Percentiles rank a stretch among this genome's conserved stretches.
phyloP scores from a whole-genome alignment of 169 alveolate genomes.

The Fabrea salina region DNA sequence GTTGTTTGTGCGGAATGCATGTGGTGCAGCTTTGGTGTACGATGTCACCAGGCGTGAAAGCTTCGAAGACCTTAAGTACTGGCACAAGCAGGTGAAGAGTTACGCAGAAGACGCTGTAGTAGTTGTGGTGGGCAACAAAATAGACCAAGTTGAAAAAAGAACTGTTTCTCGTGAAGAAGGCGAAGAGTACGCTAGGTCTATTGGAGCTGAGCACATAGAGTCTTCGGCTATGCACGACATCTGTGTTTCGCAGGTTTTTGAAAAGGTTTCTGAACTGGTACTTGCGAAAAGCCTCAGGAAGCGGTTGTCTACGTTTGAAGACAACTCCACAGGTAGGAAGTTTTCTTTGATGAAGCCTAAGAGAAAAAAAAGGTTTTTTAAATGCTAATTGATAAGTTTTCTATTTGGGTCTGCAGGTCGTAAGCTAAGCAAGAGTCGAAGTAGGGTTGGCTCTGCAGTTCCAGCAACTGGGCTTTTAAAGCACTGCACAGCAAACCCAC shows the following conservation, averaged over 20 bases:
- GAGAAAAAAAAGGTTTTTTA: no score
- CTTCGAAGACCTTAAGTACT: constrained; percentile 26
- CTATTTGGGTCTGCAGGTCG: no score
- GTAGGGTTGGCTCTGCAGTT: constrained; percentile 41
- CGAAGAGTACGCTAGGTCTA: not conserved
- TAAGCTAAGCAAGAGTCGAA: no score
- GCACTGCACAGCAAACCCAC: constrained; percentile 69
- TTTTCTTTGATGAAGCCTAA: no score
- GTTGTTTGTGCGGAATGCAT: constrained; percentile 21
- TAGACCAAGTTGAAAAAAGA: constrained; percentile 65
- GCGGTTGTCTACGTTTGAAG: no score
- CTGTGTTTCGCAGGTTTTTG: no score
- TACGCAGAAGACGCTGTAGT: constrained; percentile 76
- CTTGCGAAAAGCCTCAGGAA: no score
- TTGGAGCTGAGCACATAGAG: not conserved
- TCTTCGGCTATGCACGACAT: no score
- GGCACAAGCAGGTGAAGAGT: no score
- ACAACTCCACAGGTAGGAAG: no score
- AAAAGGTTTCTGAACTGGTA: no score
- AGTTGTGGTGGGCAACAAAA: constrained; percentile 73
- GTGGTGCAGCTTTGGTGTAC: constrained; percentile 25
- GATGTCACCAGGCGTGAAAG: constrained; percentile 16
- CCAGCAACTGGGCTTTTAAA: constrained; percentile 65
- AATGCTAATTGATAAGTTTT: no score
- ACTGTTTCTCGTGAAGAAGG: constrained; percentile 52